A percentile compares a stretch with the other conserved stretches of the same genome.
These are phyloP conservation scores for Monilinia aucupariae DNA, from an alignment of 2,329 filamentous ascomycete genomes.

Conservation along the genomic window DNA sequence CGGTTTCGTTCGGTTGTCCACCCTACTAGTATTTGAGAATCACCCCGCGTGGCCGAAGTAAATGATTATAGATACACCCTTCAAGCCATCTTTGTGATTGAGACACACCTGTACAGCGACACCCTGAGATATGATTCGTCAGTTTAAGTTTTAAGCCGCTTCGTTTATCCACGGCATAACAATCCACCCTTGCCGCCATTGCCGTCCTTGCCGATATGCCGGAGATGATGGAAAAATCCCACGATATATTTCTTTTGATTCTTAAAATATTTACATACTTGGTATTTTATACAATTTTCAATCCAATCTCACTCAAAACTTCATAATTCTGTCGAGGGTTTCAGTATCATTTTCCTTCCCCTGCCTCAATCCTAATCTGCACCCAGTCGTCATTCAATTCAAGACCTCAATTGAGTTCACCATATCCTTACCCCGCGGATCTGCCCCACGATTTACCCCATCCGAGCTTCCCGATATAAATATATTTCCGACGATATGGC, in stretches of 20 bases:
- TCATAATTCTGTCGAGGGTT: too few relatives aligned
- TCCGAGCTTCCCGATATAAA: conserved; percentile 3
- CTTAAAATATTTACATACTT: background rate
- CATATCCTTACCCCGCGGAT: background rate
- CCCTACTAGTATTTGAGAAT: background rate
- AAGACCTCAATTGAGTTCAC: background rate
- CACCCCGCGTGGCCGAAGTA: background rate
- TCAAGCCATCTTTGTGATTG: background rate
- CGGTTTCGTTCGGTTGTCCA: conserved; percentile 10
- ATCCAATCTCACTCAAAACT: background rate
- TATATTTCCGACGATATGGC: conserved; percentile 47
- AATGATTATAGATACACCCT: background rate
- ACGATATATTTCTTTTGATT: background rate
- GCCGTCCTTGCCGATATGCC: too few relatives aligned
- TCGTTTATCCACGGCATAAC: conserved; percentile 17
- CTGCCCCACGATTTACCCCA: conserved; percentile 18
- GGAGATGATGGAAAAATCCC: too few relatives aligned
- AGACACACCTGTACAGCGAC: background rate
- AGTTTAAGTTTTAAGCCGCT: background rate
- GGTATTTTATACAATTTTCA: background rate
- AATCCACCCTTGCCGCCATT: too few relatives aligned
- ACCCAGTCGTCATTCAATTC: background rate
- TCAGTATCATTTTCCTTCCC: background rate
- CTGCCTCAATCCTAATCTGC: background rate
- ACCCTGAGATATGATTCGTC: background rate